These are phyloP conservation scores for Epichloe festucae DNA, from an alignment of 2,329 filamentous ascomycete species.

Conservation along the genomic window DNA sequence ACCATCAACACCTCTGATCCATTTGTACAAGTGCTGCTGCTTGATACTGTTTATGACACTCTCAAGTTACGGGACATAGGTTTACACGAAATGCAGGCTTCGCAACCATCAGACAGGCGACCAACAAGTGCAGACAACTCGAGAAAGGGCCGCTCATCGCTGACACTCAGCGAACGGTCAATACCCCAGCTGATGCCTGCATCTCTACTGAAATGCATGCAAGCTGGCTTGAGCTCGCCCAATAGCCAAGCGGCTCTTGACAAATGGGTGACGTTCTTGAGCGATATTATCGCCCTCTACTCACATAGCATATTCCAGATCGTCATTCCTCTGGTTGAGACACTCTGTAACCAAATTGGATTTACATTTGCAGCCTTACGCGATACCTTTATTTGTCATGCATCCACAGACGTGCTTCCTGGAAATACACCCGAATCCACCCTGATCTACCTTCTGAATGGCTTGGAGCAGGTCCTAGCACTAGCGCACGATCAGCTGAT, in stretches of 20 bases:
- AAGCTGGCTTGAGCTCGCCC: conserved; percentile 63
- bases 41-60: conserved; percentile 65
- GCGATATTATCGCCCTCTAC: conserved; percentile 74
- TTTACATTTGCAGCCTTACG: conserved; percentile 60
- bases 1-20: conserved; percentile 50
- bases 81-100: conserved; percentile 26
- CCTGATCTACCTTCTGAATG: conserved; percentile 77
- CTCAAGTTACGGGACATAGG: conserved; percentile 49
- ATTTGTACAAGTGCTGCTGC: conserved; percentile 61
- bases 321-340: conserved; percentile 80
- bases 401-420: not conserved
- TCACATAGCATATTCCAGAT: conserved; percentile 78
- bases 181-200: conserved; percentile 40
- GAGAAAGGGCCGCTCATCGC: conserved; percentile 26
- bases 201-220: conserved; percentile 70
- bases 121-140: conserved; percentile 28
- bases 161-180: conserved; percentile 18
- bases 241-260: conserved; percentile 69
- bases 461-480: conserved; percentile 80
- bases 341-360: conserved; percentile 67
- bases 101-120: conserved; percentile 35
- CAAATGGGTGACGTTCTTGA: conserved; percentile 80
- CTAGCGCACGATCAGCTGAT: conserved; percentile 73
- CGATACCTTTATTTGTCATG: conserved; percentile 38
- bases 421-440: conserved; percentile 49